Percentiles rank a stretch among this genome's conserved stretches.
phyloP scores from a whole-genome alignment of 257 asterid genomes.

The Ophiorrhiza pumila region DNA sequence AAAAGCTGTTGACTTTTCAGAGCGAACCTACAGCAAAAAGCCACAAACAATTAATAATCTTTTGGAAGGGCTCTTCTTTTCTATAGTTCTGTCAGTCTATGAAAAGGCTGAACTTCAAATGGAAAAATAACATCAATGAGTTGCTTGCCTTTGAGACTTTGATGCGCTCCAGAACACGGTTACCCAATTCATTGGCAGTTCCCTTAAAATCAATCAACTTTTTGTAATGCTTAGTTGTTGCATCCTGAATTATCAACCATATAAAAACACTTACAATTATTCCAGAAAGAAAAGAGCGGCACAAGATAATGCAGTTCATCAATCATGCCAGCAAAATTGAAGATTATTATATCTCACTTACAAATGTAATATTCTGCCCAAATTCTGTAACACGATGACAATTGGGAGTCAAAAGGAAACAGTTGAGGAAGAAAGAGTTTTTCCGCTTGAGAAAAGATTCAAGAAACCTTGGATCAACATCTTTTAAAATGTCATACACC shows the following conservation, averaged over 20 bases:
- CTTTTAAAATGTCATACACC: constrained; percentile 77
- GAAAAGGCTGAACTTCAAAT: constrained; percentile 5
- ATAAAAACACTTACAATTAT: constrained; percentile 20
- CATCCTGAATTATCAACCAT: constrained; percentile 52
- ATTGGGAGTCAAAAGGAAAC: constrained; percentile 84
- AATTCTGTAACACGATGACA: constrained; percentile 84
- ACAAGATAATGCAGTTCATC: neutral
- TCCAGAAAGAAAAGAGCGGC: constrained; percentile 6
- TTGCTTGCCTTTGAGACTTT: constrained; percentile 83
- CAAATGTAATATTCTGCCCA: constrained; percentile 62
- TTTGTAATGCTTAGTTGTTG: constrained; percentile 59
- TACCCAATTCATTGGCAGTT: constrained; percentile 70
- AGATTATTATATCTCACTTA: constrained; percentile 41
- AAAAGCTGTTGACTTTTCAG: constrained; percentile 58
- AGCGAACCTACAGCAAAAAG: constrained; percentile 62
- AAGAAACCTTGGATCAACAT: constrained; percentile 46
- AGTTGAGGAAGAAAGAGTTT: constrained; percentile 58
- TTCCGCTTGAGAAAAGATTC: constrained; percentile 47
- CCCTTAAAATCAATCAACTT: constrained; percentile 77
- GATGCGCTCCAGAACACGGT: constrained; percentile 65
- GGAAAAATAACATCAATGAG: constrained; percentile 11
- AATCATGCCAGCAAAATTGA: constrained; percentile 12
- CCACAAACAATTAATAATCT: constrained; percentile 21
- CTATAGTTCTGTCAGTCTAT: neutral
- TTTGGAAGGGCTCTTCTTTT: constrained; percentile 4